These are phyloP conservation scores for Papiliotrema laurentii DNA, from an alignment of 1,284 basidiomycete species.

Conservation along the genomic window DNA sequence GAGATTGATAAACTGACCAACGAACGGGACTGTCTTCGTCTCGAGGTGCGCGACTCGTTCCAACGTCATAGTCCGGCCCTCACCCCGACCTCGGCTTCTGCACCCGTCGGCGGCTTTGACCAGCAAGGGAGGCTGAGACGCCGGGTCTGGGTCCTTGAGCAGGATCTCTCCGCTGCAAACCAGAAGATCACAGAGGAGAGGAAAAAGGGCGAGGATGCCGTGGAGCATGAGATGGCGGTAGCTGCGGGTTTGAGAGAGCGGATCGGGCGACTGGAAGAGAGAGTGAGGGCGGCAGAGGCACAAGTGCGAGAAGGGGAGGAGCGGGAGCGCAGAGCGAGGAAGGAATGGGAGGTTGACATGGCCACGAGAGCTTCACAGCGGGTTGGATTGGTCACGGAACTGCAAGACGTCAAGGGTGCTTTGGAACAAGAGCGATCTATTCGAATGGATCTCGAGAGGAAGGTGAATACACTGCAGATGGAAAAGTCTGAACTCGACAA, in stretches of 20 bases:
- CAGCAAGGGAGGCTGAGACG: slow-evolving; percentile 21
- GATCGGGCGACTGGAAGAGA: slow-evolving; percentile 14
- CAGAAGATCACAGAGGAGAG: slow-evolving; percentile 7
- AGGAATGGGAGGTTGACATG: neutral
- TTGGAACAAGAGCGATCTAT: neutral
- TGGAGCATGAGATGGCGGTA: slow-evolving; percentile 19
- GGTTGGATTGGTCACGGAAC: neutral
- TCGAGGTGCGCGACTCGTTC: neutral
- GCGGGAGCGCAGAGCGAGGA: neutral
- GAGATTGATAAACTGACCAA: neutral
- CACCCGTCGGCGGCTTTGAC: slow-evolving; percentile 6
- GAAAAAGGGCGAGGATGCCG: slow-evolving; percentile 3
- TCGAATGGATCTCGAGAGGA: neutral
- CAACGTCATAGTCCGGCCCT: neutral
- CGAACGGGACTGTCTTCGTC: slow-evolving; percentile 1
- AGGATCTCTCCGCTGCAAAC: slow-evolving; percentile 12
- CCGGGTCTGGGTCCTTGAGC: slow-evolving; percentile 21
- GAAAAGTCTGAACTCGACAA: slow-evolving; percentile 1
- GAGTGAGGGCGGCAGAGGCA: neutral
- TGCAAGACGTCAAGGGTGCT: neutral
- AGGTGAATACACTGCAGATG: neutral
- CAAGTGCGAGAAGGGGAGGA: neutral
- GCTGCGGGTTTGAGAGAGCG: slow-evolving; percentile 20
- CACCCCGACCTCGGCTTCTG: neutral
- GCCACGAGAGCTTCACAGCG: neutral